These are phyloP conservation scores for Dactylellina leptospora DNA, from an alignment of 2,329 filamentous ascomycete species.

Conservation along the genomic window DNA sequence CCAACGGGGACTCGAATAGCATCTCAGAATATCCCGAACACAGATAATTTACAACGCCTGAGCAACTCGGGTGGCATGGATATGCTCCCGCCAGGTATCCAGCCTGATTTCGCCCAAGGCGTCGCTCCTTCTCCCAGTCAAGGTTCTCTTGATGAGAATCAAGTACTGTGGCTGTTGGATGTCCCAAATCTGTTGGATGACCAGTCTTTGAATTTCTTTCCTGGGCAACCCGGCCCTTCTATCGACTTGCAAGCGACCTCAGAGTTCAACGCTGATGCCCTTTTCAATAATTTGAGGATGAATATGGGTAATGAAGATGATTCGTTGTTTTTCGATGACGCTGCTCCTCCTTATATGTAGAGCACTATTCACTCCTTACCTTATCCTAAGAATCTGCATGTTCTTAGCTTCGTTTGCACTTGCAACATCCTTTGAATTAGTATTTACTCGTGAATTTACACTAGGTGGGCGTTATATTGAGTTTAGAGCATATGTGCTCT, in stretches of 20 bases:
- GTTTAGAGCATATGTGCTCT: too few relatives aligned
- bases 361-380: neutral
- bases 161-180: constrained; percentile 40
- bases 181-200: constrained; percentile 37
- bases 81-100: neutral
- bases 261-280: constrained; percentile 34
- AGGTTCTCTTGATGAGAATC: constrained; percentile 30
- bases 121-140: constrained; percentile 28
- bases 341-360: constrained; percentile 15
- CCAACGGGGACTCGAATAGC: neutral
- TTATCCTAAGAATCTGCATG: too few relatives aligned
- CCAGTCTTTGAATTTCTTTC: constrained; percentile 38
- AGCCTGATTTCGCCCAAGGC: constrained; percentile 4
- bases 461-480: too few relatives aligned
- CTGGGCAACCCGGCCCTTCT: constrained; percentile 23
- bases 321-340: constrained; percentile 32
- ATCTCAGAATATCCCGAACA: neutral
- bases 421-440: neutral
- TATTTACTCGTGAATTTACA: too few relatives aligned
- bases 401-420: neutral
- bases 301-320: constrained; percentile 44
- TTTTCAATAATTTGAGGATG: constrained; percentile 42
- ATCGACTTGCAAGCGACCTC: constrained; percentile 32
- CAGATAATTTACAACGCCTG: neutral
- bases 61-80: neutral